Conservation (phyloP, 1,139 yeast species). For the Insectozyma bohioensis region DNA sequence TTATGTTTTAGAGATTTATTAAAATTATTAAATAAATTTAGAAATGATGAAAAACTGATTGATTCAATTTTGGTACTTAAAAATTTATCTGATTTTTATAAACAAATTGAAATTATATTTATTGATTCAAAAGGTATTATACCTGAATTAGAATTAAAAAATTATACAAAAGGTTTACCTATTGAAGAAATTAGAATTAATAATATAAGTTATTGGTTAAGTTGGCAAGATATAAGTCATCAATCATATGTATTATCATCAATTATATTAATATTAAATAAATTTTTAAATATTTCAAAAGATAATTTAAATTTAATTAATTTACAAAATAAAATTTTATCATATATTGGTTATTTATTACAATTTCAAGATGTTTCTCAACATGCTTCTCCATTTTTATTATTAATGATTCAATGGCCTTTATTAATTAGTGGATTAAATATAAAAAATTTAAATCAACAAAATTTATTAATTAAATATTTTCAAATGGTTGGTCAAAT, state of each 20-base stretch:
- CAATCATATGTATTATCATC: slow-evolving; percentile 29
- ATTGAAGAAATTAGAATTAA: slow-evolving; percentile 14
- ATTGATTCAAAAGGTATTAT: slow-evolving; percentile 12
- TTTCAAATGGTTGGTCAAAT: slow-evolving; percentile 34
- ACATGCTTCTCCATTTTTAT: slow-evolving; percentile 21
- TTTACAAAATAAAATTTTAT: slow-evolving; percentile 23
- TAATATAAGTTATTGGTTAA: slow-evolving; percentile 15
- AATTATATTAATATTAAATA: slow-evolving; percentile 24
- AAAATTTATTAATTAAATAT: slow-evolving; percentile 37
- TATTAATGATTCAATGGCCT: slow-evolving; percentile 54
- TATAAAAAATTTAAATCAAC: slow-evolving; percentile 42
- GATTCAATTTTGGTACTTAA: too few relatives aligned
- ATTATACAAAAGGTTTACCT: slow-evolving; percentile 14
- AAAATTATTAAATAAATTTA: slow-evolving; percentile 40
- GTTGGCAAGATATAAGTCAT: slow-evolving; percentile 37
- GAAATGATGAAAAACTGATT: slow-evolving; percentile 22
- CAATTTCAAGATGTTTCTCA: slow-evolving; percentile 20
- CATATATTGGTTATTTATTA: slow-evolving; percentile 21
- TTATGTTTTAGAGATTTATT: slow-evolving; percentile 48
- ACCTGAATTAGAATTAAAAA: slow-evolving; percentile 11
- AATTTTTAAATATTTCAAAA: slow-evolving; percentile 28
- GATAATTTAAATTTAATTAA: slow-evolving; percentile 28
- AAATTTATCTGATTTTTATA: slow-evolving; percentile 24
- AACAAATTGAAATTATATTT: slow-evolving; percentile 12
- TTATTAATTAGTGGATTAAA: slow-evolving; percentile 55